Conservation (phyloP, 2,329 filamentous ascomycete species). For the Hypocreales sp. region DNA sequence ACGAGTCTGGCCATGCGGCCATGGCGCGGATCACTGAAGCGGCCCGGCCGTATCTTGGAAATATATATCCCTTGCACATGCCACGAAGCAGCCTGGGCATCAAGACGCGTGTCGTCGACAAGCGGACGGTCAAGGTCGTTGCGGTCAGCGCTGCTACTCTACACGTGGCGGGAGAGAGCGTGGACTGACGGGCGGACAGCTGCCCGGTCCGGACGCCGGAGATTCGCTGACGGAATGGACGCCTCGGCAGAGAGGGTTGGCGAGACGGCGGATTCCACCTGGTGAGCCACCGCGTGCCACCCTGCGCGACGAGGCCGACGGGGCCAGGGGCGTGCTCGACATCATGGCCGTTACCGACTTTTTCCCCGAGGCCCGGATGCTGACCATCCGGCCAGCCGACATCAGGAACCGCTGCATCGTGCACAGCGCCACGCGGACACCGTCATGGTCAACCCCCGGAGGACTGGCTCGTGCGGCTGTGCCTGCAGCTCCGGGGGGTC, state of each 20-base stretch:
- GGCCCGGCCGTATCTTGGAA: no score
- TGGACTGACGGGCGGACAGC: conserved; percentile 4
- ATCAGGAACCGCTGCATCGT: conserved; percentile 43
- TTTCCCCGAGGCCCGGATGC: no score
- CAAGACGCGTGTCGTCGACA: conserved; percentile 27
- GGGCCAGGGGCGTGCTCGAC: conserved; percentile 26
- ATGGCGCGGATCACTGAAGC: no score
- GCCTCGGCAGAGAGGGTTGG: conserved; percentile 46
- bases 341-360: conserved; percentile 32
- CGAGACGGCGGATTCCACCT: conserved; percentile 36
- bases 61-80: no score
- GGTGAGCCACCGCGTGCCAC: conserved; percentile 10
- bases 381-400: no score
- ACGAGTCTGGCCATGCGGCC: no score
- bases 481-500: conserved; percentile 44
- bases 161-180: no score
- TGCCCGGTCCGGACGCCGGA: conserved; percentile 52
- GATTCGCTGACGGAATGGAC: no score
- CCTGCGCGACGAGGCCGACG: background rate
- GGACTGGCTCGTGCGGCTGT: conserved; percentile 45
- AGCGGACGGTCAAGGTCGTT: conserved; percentile 22
- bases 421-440: conserved; percentile 38
- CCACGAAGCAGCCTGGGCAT: conserved; percentile 23
- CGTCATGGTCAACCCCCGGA: conserved; percentile 52
- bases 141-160: conserved; percentile 25